Conservation (phyloP, 2,329 filamentous ascomycete species). For the Dactylellina haptotyla region DNA sequence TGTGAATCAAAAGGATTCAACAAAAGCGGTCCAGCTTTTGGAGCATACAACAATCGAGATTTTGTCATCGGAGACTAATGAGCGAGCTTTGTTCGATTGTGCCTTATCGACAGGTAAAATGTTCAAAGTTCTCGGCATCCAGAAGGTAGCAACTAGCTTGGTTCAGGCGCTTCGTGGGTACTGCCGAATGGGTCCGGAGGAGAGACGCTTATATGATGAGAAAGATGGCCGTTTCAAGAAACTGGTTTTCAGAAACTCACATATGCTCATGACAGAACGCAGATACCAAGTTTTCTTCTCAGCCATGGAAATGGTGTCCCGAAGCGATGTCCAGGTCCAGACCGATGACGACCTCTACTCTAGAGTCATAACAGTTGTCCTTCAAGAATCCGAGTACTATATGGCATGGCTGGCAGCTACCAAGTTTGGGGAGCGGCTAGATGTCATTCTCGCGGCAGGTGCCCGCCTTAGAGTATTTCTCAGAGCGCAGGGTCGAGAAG, state of each 20-base stretch:
- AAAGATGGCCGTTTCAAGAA: conserved; percentile 30
- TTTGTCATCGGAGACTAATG: conserved; percentile 15
- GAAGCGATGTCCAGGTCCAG: conserved; percentile 11
- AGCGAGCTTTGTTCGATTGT: conserved; percentile 21
- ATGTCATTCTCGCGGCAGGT: conserved; percentile 33
- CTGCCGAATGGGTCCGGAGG: conserved; percentile 25
- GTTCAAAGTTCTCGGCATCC: conserved; percentile 14
- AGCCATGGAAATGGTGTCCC: conserved; percentile 20
- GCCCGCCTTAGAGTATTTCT: conserved; percentile 35
- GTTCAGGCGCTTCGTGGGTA: conserved; percentile 23
- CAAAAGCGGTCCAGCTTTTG: conserved; percentile 1
- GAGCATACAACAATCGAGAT: conserved; percentile 28
- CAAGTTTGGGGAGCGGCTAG: conserved; percentile 38
- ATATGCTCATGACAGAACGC: conserved; percentile 35
- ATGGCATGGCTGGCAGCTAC: conserved; percentile 42
- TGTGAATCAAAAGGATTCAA: conserved; percentile 11
- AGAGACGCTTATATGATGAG: conserved; percentile 14
- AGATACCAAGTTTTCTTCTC: conserved; percentile 48
- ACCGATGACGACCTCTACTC: conserved; percentile 30
- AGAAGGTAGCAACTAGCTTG: conserved; percentile 7
- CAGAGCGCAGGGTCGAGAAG: conserved; percentile 9
- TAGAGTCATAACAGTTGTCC: conserved; percentile 16
- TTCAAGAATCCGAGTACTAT: conserved; percentile 42
- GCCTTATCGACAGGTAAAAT: conserved; percentile 27
- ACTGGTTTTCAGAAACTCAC: conserved; percentile 26